phyloP scores from a whole-genome alignment of 2,329 filamentous ascomycete species.

The Ophidiomyces ophidiicola region DNA sequence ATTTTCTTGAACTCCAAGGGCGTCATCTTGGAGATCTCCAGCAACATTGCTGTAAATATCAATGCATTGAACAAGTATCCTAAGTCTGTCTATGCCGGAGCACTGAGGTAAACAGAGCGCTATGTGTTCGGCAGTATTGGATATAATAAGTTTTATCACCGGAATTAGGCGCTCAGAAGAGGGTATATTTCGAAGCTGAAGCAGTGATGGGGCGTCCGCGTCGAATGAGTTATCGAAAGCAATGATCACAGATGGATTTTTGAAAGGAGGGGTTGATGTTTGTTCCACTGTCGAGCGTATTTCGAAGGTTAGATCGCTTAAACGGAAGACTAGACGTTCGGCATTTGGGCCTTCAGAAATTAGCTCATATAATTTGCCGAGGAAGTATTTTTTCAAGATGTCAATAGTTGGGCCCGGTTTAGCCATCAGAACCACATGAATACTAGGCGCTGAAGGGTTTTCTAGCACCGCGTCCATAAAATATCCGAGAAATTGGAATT shows the following conservation, averaged over 20 bases:
- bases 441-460: slow-evolving; percentile 18
- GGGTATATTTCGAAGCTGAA: slow-evolving; percentile 5
- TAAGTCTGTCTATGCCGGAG: slow-evolving; percentile 25
- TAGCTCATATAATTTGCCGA: no score
- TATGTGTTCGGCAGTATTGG: slow-evolving; percentile 38
- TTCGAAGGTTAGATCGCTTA: slow-evolving; percentile 27
- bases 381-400: slow-evolving; percentile 33
- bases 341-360: background rate
- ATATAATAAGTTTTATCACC: slow-evolving; percentile 33
- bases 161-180: slow-evolving; percentile 29
- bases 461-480: slow-evolving; percentile 29
- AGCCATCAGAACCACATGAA: slow-evolving; percentile 32
- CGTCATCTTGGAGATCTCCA: slow-evolving; percentile 33
- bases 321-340: slow-evolving; percentile 23
- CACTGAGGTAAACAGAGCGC: slow-evolving; percentile 32
- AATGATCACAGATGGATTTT: slow-evolving; percentile 30
- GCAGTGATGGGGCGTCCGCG: slow-evolving; percentile 24
- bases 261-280: slow-evolving; percentile 24
- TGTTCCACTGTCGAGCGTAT: slow-evolving; percentile 25
- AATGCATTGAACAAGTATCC: slow-evolving; percentile 26
- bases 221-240: slow-evolving; percentile 35
- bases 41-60: slow-evolving; percentile 25
- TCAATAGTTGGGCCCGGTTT: slow-evolving; percentile 27
- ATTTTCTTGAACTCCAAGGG: slow-evolving; percentile 30
- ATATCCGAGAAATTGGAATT: slow-evolving; percentile 35